Percentiles rank a stretch among this genome's conserved stretches.
Evolutionary conservation across 345 rosid genomes (phyloP).

Genomic region (Moricandia moricandioides): DNA sequence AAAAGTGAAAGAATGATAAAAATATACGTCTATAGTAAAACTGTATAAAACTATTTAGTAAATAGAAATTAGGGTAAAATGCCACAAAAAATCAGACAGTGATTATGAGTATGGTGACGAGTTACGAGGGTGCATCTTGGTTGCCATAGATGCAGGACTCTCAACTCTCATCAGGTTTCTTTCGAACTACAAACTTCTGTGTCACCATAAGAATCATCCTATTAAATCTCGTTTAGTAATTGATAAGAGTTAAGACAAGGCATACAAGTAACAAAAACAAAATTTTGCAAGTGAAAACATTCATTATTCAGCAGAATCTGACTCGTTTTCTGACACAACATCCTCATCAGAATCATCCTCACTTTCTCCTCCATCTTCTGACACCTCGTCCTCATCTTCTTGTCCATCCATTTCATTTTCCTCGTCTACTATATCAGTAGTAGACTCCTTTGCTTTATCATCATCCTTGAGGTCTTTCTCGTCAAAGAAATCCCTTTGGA

Average conservation of each 20-base stretch:
- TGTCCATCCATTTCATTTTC: slow-evolving; percentile 17
- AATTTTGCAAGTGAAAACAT: neutral
- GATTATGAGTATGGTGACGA: too few species aligned
- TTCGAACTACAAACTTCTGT: neutral
- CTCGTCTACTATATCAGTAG: slow-evolving; percentile 2
- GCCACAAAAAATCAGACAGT: too few species aligned
- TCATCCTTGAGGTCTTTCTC: slow-evolving; percentile 55
- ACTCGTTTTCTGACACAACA: slow-evolving; percentile 8
- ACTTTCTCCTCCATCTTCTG: slow-evolving; percentile 27
- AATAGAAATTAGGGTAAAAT: too few species aligned
- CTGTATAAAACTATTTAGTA: too few species aligned
- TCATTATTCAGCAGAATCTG: slow-evolving; percentile 3
- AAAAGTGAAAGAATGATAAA: too few species aligned
- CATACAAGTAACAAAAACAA: slow-evolving; percentile 6
- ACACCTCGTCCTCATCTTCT: slow-evolving; percentile 5
- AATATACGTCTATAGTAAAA: too few species aligned
- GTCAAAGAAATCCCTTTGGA: slow-evolving; percentile 66
- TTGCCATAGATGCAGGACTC: neutral
- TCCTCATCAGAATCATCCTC: slow-evolving; percentile 19
- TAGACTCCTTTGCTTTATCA: slow-evolving; percentile 15
- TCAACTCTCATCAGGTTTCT: neutral
- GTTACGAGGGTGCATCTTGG: too few species aligned
- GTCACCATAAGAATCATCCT: neutral
- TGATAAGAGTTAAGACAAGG: neutral
- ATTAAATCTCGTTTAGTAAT: neutral